phyloP scores from a whole-genome alignment of 2,329 filamentous ascomycete genomes.

The Pezicula neosporulosa region DNA sequence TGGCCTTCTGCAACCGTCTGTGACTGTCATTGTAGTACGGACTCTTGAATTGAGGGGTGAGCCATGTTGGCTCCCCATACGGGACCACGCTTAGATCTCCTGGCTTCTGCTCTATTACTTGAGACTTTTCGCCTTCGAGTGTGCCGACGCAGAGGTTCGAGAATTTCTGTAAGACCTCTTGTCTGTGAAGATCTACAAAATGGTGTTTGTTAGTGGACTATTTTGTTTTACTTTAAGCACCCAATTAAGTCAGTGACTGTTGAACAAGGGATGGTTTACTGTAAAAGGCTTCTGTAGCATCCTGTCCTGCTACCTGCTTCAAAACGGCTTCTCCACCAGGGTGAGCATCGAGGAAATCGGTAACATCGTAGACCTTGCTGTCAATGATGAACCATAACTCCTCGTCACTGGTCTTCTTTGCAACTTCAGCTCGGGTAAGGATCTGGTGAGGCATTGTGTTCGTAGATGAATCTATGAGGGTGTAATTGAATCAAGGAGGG shows the following conservation, averaged over 20 bases:
- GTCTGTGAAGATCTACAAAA: constrained; percentile 66
- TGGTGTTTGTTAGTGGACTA: neutral
- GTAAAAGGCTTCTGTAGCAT: constrained; percentile 83
- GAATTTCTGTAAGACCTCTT: constrained; percentile 86
- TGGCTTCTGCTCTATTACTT: constrained; percentile 64
- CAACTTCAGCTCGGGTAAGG: constrained; percentile 60
- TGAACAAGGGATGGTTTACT: constrained; percentile 32
- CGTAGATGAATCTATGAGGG: neutral
- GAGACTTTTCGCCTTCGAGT: constrained; percentile 69
- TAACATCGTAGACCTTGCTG: constrained; percentile 81
- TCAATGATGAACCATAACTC: constrained; percentile 83
- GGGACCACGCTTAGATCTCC: constrained; percentile 76
- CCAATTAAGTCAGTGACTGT: too few relatives aligned
- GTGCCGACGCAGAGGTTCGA: constrained; percentile 70
- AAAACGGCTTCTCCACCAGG: constrained; percentile 77
- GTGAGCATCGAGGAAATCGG: constrained; percentile 81
- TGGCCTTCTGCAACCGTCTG: constrained; percentile 60
- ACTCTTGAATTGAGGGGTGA: constrained; percentile 70
- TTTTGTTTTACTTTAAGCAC: neutral
- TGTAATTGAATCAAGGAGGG: too few relatives aligned
- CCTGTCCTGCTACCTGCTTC: constrained; percentile 74
- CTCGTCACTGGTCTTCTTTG: constrained; percentile 71
- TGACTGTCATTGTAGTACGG: constrained; percentile 82
- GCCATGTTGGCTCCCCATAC: constrained; percentile 83
- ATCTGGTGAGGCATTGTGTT: constrained; percentile 25